A percentile compares a stretch with the other conserved stretches of the same genome.
These are phyloP conservation scores for Penicillium italicum DNA, from an alignment of 2,329 filamentous ascomycete genomes.

Conservation along the genomic window DNA sequence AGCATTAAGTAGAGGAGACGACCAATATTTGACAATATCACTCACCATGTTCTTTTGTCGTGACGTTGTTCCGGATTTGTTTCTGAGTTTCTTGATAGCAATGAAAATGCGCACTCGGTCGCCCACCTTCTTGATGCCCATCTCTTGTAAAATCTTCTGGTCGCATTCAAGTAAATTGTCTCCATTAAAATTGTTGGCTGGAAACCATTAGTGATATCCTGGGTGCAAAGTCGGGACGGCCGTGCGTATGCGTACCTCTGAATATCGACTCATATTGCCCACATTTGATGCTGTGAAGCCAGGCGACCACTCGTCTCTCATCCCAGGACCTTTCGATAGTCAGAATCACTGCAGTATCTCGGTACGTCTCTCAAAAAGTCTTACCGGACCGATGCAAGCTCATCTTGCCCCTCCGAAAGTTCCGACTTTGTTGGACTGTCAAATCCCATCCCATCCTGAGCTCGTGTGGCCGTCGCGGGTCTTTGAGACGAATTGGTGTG, in stretches of 20 bases:
- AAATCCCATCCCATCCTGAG: conserved; percentile 48
- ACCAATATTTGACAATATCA: conserved; percentile 23
- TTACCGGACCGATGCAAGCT: conserved; percentile 69
- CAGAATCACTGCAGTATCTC: conserved; percentile 13
- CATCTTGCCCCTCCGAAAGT: conserved; percentile 74
- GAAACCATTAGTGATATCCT: conserved; percentile 18
- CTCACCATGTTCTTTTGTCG: conserved; percentile 81
- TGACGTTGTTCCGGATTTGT: conserved; percentile 69
- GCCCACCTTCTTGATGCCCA: conserved; percentile 97
- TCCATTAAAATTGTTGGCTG: conserved; percentile 91
- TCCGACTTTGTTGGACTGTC: conserved; percentile 87
- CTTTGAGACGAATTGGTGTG: conserved; percentile 30
- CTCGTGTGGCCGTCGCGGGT: conserved; percentile 27
- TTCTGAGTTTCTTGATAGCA: conserved; percentile 77
- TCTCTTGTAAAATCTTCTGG: conserved; percentile 91
- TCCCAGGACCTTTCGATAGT: conserved; percentile 64
- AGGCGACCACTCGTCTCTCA: conserved; percentile 86
- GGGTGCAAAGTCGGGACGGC: background rate
- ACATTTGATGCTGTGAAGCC: conserved; percentile 86
- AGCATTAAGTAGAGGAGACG: conserved; percentile 7
- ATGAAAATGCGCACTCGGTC: conserved; percentile 89
- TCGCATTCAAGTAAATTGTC: conserved; percentile 97
- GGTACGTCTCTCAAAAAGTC: conserved; percentile 7
- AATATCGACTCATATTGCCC: conserved; percentile 91
- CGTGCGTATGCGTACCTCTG: conserved; percentile 52